These are phyloP conservation scores for Brassica rapa DNA, from an alignment of 345 rosid genomes.

Conservation along the genomic window DNA sequence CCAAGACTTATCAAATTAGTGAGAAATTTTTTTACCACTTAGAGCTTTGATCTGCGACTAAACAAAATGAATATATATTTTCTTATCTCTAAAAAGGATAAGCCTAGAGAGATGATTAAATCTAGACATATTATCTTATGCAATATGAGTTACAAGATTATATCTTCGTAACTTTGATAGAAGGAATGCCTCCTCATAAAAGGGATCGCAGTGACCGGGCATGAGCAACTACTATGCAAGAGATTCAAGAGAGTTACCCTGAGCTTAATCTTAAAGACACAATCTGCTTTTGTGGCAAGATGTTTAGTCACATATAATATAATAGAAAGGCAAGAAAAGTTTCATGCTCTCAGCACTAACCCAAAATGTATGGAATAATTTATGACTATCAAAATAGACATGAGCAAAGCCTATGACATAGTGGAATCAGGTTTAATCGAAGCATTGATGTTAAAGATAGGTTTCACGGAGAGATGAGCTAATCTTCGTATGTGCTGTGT, in stretches of 20 bases:
- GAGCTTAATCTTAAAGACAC: not conserved
- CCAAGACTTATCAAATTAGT: no score
- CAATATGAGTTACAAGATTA: no score
- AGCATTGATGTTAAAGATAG: not conserved
- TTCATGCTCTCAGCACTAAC: not conserved
- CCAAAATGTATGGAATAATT: not conserved
- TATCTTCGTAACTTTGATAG: no score
- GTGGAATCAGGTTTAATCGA: not conserved
- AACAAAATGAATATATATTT: no score
- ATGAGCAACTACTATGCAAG: not conserved
- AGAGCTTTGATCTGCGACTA: no score
- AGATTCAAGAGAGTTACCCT: not conserved
- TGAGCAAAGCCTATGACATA: not conserved
- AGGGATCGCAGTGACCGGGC: no score
- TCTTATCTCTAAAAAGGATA: no score
- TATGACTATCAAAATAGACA: not conserved
- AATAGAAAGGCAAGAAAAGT: no score
- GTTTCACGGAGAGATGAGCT: not conserved
- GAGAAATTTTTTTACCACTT: no score
- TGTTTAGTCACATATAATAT: not conserved
- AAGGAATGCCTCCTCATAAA: no score
- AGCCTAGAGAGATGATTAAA: no score
- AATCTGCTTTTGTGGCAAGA: not conserved
- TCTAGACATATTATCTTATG: no score
- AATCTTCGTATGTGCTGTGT: not conserved